Conservation (phyloP, 345 rosid genomes). For the Triadica sebifera region DNA sequence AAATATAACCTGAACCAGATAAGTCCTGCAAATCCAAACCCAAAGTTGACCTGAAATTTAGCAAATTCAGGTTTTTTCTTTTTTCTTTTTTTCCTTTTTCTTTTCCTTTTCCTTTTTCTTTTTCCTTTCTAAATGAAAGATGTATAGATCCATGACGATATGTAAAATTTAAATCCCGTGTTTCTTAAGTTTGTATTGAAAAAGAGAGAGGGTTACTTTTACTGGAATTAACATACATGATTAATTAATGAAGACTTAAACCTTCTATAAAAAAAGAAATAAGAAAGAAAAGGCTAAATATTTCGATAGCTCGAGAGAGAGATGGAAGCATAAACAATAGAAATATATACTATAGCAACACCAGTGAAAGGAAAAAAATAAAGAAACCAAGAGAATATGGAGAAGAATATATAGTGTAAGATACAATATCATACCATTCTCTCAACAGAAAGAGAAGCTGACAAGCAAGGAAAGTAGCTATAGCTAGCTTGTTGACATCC, state of each 20-base stretch:
- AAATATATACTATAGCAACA: not conserved
- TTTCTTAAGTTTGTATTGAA: not conserved
- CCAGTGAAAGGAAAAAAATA: not conserved
- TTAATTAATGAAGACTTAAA: not conserved
- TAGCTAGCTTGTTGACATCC: conserved; percentile 20
- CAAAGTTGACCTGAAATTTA: conserved; percentile 13
- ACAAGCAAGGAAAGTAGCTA: conserved; percentile 28
- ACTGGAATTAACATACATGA: not conserved
- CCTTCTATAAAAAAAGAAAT: not conserved
- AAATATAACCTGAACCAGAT: not conserved
- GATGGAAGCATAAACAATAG: not conserved
- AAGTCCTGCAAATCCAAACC: conserved; percentile 10
- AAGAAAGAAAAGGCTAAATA: not conserved
- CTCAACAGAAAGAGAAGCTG: conserved; percentile 10
- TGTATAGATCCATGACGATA: not conserved
- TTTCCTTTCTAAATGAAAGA: not conserved
- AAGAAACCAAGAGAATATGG: no score
- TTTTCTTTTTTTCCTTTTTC: no score
- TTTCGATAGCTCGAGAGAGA: no score
- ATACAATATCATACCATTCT: conserved; percentile 10
- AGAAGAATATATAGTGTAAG: not conserved
- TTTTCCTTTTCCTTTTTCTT: no score
- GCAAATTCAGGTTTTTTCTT: not conserved
- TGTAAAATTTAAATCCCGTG: not conserved
- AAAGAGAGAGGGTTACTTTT: not conserved